Evolutionary conservation across 2,329 filamentous ascomycete species (phyloP), one percentile per base, ranked within the genome.

Genomic region (Lasiodiplodia gonubiensis): DNA sequence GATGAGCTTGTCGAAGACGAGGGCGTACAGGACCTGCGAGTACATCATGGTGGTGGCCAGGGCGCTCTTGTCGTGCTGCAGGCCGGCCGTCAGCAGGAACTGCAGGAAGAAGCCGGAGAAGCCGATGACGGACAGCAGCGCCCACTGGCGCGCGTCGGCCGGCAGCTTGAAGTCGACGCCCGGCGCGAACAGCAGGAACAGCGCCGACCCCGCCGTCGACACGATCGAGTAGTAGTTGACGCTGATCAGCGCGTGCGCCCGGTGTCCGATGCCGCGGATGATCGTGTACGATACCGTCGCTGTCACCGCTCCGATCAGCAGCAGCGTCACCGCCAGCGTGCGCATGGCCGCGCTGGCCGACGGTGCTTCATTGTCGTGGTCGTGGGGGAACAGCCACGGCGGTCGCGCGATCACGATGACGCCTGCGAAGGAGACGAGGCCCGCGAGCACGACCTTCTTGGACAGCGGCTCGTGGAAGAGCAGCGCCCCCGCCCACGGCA

Each of bases 321-420:
- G 90, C 5, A 91, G 82, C 0, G 86, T 82, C 11, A 94, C 88
- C 21, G 91, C 92, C 3, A 86, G 73, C 4, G 93, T 80, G 16
- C 91, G 89, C 72, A 93, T 86, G 14, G 85, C 79, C 0, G 89
- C 80, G 2, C 86, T 90, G 10, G 81, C 77, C 11, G 69, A 48
- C 30, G 69, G 55, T 2, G 68, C 63, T 8, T 49, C 16, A 6
- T 46, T 8, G 39, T 46, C 2, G 7, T 46, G 18, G 7, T 46
- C 42, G 42, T 21, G 18, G 18, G 66, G 70, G 67, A 90, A 87
- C 5, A 90, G 75, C 4, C 84, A 84, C 0, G 82, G 79, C 0
- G 92, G 93, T 21, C 88, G 86, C 0, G 93, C 92, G 70, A 97
- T 95, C 67, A 97, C 83, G 7, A 96, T 81, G 0, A 97, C 92